Base-by-base conservation (phyloP, 371 early-diverging fungal species). In the Mucor racemosus region DNA sequence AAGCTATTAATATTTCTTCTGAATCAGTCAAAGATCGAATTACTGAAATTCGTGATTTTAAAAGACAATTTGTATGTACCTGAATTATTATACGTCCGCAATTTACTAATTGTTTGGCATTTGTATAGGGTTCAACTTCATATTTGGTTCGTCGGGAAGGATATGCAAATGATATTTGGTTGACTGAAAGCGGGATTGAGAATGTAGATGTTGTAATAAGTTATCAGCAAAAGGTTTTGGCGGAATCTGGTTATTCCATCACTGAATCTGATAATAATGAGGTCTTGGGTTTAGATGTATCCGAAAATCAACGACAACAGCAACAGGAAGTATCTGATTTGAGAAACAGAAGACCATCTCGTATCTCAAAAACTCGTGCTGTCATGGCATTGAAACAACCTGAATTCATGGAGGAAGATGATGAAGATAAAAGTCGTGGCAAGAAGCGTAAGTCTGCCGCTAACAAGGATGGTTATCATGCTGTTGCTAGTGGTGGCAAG, bases 351-450 rank as follows among this genome's bases (percentile, higher is more conserved):
- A 71, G 74, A 7, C 48, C 63, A 7, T 57, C 64, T 10, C 69
- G 77, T 31, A 17, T 57, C 15, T 77, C 76, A 6, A 79, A 79
- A 64, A 69, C 67, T 3, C 74, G 79, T 46, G 79, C 76, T 21
- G 58, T 77, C 7, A 46, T 78, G 33, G 71, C 73, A n/a, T 41
- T 77, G 35, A 69, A 72, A 26, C 50, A 58, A 15, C 6, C n/a
- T 15, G 42, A 35, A 17, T 59, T 44, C 34, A 38, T 34, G 4
- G 46, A 62, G 11, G 60, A 69, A 9, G 58, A 60, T 40, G 74
- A 66, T 5, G 55, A 70, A 8, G 42, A 40, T 41, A 3, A 31
- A 33, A 3, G 59, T 15, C 41, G 66, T 62, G 56, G 41, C 13
- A 54, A 46, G 9, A 67, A 56, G 10, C 64, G 62, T 13, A 65